Evolutionary conservation across 805 yeast genomes (phyloP), one percentile per base, ranked within the genome.

Genomic region (Ogataea allantospora): DNA sequence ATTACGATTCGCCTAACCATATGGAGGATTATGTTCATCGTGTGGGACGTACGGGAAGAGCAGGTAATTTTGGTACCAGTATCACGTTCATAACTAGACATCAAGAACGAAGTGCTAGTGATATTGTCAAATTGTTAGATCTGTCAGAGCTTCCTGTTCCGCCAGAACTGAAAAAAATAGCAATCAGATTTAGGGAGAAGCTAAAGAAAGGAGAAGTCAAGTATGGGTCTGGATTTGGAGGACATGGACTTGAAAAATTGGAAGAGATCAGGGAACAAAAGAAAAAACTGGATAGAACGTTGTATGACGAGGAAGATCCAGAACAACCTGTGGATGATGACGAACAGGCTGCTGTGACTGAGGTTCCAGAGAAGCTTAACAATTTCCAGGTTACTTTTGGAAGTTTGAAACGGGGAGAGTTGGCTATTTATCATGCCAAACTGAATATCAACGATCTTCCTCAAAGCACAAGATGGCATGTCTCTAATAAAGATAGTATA

Each of bases 1-100:
- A 93, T 46, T 85, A 73, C 52, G 88, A 84, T 48, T 73, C 87
- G 0, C 95, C 96, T 0, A 85, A 73, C 46, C 95, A 89, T 43
- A 72, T 88, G 71, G 98, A 95, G 46, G 98, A 93, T 58, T 93
- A 93, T 55, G 91, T 93, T 9, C 99, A 93, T 63, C 73, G 98
- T 7, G 95, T 89, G 1, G 99, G 99, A 0, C 69, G 99, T 41
- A 93, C 99, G 0, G 99, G 97, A 0, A 70, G 99, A 43, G 98
- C 97, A 1, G 93, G 93, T 0, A 71, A 72, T 23, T 65, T 62
- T 3, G 99, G 99, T 2, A 67, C 63, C 54, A 75, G 70, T n/a
- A 67, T 88, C 4, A 84, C 97, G 0, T 75, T 91, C 47, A 66
- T 93, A 4, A 66, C 79, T 1, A 65, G 73, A 0, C 63, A 65